Conservation (phyloP, 2,329 filamentous ascomycete genomes). For the Fusarium sacchari region DNA sequence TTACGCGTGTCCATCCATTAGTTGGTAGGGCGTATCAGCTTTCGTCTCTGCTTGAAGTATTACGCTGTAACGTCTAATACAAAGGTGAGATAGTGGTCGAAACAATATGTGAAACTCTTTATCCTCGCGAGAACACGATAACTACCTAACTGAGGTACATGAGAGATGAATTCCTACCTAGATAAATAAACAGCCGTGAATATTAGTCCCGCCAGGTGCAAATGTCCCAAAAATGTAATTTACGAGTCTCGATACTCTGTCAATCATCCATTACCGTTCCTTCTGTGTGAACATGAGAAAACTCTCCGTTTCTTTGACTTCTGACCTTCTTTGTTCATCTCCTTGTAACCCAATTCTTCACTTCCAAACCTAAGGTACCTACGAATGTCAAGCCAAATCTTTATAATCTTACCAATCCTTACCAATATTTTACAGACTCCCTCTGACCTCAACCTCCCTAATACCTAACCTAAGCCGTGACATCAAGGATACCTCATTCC, state of each 20-base stretch:
- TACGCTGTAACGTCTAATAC: background rate
- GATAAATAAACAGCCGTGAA: background rate
- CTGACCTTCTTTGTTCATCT: background rate
- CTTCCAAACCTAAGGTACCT: background rate
- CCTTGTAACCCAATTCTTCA: too few relatives aligned
- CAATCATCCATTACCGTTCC: background rate
- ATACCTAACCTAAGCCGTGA: too few relatives aligned
- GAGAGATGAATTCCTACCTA: background rate
- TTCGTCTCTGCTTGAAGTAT: background rate
- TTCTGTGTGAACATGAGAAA: background rate
- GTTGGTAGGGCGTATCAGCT: background rate
- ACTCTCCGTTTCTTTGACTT: background rate
- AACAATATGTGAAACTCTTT: background rate
- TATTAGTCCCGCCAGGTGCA: background rate
- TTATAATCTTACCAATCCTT: conserved; percentile 12
- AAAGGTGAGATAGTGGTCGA: background rate
- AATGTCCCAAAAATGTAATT: background rate
- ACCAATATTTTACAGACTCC: background rate
- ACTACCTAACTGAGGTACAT: background rate
- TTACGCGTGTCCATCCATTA: background rate
- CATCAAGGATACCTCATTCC: conserved; percentile 9
- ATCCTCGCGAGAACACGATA: background rate
- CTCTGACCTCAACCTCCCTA: background rate
- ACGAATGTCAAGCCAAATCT: background rate
- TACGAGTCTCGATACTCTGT: background rate